Evolutionary conservation across 2,329 filamentous ascomycete species (phyloP), one percentile per base, ranked within the genome.

Genomic region (Trichoderma breve): DNA sequence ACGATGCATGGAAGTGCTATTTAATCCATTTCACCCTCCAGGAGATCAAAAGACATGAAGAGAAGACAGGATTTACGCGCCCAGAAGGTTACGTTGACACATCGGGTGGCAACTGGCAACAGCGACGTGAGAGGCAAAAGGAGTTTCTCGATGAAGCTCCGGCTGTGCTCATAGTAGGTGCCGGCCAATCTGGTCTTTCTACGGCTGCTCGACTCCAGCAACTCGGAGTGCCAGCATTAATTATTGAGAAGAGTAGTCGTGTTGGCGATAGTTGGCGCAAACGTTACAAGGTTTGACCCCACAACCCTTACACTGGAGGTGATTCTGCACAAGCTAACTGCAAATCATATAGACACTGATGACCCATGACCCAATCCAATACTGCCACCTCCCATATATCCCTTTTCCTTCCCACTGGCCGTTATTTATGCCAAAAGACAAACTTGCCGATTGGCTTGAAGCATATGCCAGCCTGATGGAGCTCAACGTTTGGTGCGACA

Each of bases 401-500:
- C 81, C 82, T 0, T 93, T 92, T 76, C 91, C 91, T 0, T 77
- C 84, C 0, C 85, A 86, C 69, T 93, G 90, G 90, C 91, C 91
- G 2, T 82, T 91, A 18, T 93, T 91, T 78, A 92, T 90, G 0
- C 90, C 90, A 4, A 92, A 92, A 77, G 90, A 92, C 78, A 93
- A 93, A 76, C 82, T 92, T 0, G 91, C 85, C 1, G 89, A 92
- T 61, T 93, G 88, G 81, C 89, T 93, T 72, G 90, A 92, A 74
- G 82, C 86, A 0, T 93, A 93, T 74, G 90, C 86, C 0, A 85
- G 83, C 11, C 79, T 89, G 0, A 82, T 93, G 30, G 91, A 93
- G 75, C 84, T 93, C 53, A 91, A 92, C 73, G 85, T 92, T 30
- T 92, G 90, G 90, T 87, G 84, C 0, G 81, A 80, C 9, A 89